These are phyloP conservation scores for Teratosphaeria pseudoeucalypti DNA, from an alignment of 2,329 filamentous ascomycete species.

Conservation along the genomic window DNA sequence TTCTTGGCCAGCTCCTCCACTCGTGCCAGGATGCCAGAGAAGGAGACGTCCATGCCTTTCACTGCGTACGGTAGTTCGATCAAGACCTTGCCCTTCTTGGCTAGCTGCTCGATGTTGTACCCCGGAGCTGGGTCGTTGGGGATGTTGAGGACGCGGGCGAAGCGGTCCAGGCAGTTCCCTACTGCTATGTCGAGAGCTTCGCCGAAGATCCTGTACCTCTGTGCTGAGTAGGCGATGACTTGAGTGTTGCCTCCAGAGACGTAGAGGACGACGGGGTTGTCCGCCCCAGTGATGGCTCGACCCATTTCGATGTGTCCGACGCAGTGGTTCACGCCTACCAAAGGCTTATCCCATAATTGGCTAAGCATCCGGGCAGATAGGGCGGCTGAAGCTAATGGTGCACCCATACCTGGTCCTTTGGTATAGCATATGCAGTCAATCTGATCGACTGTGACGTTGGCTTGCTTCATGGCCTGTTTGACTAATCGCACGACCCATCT, in stretches of 20 bases:
- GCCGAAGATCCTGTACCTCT: constrained; percentile 93
- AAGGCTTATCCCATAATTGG: constrained; percentile 75
- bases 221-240: constrained; percentile 91
- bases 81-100: constrained; percentile 59
- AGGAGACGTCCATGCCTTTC: constrained; percentile 97
- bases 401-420: constrained; percentile 91
- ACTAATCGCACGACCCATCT: constrained; percentile 74
- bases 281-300: constrained; percentile 76
- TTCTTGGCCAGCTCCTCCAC: constrained; percentile 70
- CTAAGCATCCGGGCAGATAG: constrained; percentile 72
- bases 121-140: constrained; percentile 93
- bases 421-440: constrained; percentile 94
- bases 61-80: constrained; percentile 90
- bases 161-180: constrained; percentile 92
- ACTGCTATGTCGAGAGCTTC: constrained; percentile 97
- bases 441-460: constrained; percentile 50
- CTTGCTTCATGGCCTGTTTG: constrained; percentile 64
- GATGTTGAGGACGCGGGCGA: constrained; percentile 82
- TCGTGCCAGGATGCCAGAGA: constrained; percentile 79
- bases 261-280: constrained; percentile 90
- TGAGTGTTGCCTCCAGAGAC: constrained; percentile 95
- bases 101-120: constrained; percentile 95
- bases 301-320: constrained; percentile 99
- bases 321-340: constrained; percentile 95
- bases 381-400: constrained; percentile 76